phyloP scores from a whole-genome alignment of 805 yeast species.

The Yamadazyma tumulicola region DNA sequence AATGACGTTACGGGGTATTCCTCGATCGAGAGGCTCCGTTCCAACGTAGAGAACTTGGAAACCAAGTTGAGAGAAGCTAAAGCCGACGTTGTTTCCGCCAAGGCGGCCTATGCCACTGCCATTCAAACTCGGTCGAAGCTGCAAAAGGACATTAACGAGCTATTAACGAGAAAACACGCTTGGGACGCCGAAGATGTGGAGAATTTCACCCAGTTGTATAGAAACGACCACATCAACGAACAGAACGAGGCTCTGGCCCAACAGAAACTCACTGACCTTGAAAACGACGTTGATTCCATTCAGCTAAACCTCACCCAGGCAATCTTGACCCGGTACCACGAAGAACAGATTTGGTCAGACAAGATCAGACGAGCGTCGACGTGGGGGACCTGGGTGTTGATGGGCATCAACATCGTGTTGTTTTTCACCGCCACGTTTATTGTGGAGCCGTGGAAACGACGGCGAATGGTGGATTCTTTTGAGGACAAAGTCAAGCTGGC shows the following conservation, averaged over 20 bases:
- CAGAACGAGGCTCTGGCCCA: conserved; percentile 53
- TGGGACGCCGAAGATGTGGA: conserved; percentile 84
- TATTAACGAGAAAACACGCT: conserved; percentile 75
- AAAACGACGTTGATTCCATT: conserved; percentile 60
- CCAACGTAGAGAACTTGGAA: conserved; percentile 57
- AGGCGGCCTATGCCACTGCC: conserved; percentile 54
- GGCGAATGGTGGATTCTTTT: conserved; percentile 74
- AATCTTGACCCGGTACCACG: conserved; percentile 86
- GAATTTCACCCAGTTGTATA: conserved; percentile 74
- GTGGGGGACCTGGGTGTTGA: conserved; percentile 91
- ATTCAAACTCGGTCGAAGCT: conserved; percentile 61
- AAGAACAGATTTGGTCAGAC: conserved; percentile 98
- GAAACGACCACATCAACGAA: conserved; percentile 75
- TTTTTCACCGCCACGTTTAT: conserved; percentile 80
- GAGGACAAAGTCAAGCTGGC: conserved; percentile 68
- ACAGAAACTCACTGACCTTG: conserved; percentile 48
- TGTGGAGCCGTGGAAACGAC: conserved; percentile 93
- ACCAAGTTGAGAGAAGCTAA: conserved; percentile 46
- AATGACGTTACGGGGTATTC: conserved; percentile 93
- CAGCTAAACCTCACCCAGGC: conserved; percentile 69
- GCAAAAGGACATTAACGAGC: conserved; percentile 83
- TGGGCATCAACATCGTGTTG: conserved; percentile 79
- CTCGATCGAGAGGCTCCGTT: conserved; percentile 67
- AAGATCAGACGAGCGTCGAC: conserved; percentile 91
- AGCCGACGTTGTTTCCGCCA: conserved; percentile 44